A percentile compares a stretch with the other conserved stretches of the same genome.
phyloP scores from a whole-genome alignment of 805 yeast species.

The Lachancea waltii region DNA sequence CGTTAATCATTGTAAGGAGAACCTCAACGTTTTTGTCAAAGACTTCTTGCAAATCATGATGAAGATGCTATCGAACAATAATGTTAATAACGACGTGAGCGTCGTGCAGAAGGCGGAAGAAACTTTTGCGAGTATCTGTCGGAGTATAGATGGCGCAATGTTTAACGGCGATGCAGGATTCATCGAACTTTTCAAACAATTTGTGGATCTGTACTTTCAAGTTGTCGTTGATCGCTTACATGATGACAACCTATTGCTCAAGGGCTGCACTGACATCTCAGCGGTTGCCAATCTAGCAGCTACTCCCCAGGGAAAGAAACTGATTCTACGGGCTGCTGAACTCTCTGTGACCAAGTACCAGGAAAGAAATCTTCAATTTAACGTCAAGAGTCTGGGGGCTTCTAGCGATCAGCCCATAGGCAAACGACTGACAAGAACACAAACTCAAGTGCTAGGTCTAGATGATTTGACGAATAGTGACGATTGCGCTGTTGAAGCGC shows the following conservation, averaged over 20 bases:
- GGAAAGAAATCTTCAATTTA: conserved; percentile 24
- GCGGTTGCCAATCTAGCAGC: conserved; percentile 24
- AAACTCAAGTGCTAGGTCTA: conserved; percentile 24
- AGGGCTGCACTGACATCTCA: conserved; percentile 30
- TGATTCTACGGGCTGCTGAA: conserved; percentile 22
- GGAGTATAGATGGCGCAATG: conserved; percentile 52
- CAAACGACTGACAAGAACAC: conserved; percentile 29
- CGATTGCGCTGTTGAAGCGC: conserved; percentile 35
- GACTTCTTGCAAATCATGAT: conserved; percentile 57
- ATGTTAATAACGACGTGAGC: conserved; percentile 50
- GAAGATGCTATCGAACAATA: conserved; percentile 36
- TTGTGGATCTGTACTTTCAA: conserved; percentile 29
- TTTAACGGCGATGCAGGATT: conserved; percentile 60
- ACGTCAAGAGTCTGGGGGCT: conserved; percentile 12
- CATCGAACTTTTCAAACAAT: conserved; percentile 40
- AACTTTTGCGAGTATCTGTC: conserved; percentile 44
- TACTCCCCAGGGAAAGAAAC: conserved; percentile 25
- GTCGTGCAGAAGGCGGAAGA: conserved; percentile 48
- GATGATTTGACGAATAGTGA: conserved; percentile 22
- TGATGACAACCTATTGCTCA: conserved; percentile 27
- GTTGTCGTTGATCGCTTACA: conserved; percentile 21
- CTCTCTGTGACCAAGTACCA: conserved; percentile 23
- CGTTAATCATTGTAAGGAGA: conserved; percentile 71
- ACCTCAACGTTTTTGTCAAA: conserved; percentile 74
- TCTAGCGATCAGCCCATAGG: conserved; percentile 7